Base-by-base conservation (phyloP, 352 stramenopile genomes). In the Phytopythium kandeliae region DNA sequence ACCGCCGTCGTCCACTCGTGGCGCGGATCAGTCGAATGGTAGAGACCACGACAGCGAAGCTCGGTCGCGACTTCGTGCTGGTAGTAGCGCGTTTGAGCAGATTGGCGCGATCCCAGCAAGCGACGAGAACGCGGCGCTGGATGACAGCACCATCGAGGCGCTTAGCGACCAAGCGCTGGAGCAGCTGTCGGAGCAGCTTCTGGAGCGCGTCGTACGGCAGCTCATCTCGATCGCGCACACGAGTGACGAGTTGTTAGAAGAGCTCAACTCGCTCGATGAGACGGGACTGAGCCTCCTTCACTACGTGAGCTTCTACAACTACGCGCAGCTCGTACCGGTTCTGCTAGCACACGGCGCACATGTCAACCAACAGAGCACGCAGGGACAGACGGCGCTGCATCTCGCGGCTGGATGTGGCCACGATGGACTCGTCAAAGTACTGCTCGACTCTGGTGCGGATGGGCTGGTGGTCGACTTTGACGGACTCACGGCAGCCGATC, bases 301-400 rank as follows among this genome's bases (percentile, higher is more conserved):
- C 48, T 96, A 94, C 41, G 82, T 92, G 67, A 89, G 85, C 55
- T 93, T 93, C 49, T 96, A 94, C 69, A 92, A 93, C 50, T 91
- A 93, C 58, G 71, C 70, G 16, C 69, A 85, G 42, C 59, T 96
- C 35, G 80, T 96, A 17, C 78, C 75, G 21, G 57, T 92, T 21
- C 57, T 96, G 21, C 55, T 94, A 13, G 78, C 83, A 28, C 85
- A 94, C 51, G 85, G 85, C 15, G 85, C 81, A 3, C 78, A 89
- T 38, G 71, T 92, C 12, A 93, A 96, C 51, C 85, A 94, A 54
- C 73, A 89, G 53, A 92, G 75, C 49, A 92, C 78, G 3, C 80
- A 90, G 61, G 83, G 84, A 0, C 78, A 93, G 41, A 89, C 85
- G 38, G 68, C 85, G 28, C 72, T 95, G n/a, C 85, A 95, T 53